Conservation (phyloP, 2,329 filamentous ascomycete genomes). For the Calonectria pseudoturangicola region DNA sequence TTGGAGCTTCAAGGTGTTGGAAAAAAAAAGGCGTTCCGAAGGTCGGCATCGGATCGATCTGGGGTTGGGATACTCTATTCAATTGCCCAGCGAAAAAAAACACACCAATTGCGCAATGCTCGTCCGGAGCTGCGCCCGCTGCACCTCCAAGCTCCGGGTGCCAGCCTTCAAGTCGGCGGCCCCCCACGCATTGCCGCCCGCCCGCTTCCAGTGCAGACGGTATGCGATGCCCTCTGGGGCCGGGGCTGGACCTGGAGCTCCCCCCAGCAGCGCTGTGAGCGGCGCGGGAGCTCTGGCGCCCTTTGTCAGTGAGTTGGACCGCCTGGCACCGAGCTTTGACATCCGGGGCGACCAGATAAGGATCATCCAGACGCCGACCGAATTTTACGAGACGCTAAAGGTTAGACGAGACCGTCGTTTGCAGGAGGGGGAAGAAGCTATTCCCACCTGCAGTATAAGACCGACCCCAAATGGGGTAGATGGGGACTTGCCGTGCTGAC, state of each 20-base stretch:
- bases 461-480: neutral
- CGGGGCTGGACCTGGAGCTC: conserved; percentile 3
- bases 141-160: conserved; percentile 53
- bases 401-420: conserved; percentile 63
- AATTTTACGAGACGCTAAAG: conserved; percentile 95
- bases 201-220: conserved; percentile 62
- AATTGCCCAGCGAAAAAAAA: conserved; percentile 1
- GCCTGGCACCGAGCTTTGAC: conserved; percentile 92
- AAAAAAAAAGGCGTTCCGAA: conserved; percentile 19
- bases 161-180: conserved; percentile 49
- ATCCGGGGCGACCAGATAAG: conserved; percentile 86
- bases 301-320: conserved; percentile 85
- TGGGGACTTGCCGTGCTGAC: conserved; percentile 38
- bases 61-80: neutral
- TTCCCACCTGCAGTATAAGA: conserved; percentile 4
- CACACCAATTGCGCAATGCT: conserved; percentile 56
- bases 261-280: conserved; percentile 51
- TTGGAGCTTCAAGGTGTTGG: conserved; percentile 33
- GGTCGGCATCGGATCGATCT: conserved; percentile 3
- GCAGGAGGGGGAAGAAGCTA: neutral
- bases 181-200: conserved; percentile 53
- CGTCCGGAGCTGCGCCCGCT: conserved; percentile 59
- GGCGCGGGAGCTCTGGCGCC: conserved; percentile 68
- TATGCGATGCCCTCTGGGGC: conserved; percentile 61
- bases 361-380: conserved; percentile 86